phyloP scores from a whole-genome alignment of 1,139 yeast genomes.

The Kurtzmaniella quercitrusa region DNA sequence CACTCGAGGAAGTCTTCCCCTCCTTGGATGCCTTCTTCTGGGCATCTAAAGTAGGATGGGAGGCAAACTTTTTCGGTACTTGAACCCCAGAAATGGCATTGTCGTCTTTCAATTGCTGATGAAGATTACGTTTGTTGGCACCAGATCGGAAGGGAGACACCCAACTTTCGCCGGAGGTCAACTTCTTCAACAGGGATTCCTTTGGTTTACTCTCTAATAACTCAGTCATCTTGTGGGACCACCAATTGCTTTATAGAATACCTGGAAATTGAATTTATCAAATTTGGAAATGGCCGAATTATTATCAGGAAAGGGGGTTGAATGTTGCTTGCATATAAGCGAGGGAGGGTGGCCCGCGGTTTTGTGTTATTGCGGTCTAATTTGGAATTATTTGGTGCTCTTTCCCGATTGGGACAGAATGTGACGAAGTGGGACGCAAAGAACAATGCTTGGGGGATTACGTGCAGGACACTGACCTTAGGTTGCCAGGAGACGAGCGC shows the following conservation, averaged over 20 bases:
- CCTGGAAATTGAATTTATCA: background rate
- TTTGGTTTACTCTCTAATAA: constrained; percentile 14
- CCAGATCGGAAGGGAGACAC: constrained; percentile 48
- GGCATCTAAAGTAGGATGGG: constrained; percentile 41
- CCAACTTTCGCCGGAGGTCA: constrained; percentile 40
- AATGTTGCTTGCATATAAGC: background rate
- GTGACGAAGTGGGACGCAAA: background rate
- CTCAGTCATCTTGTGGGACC: constrained; percentile 18
- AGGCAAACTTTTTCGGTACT: constrained; percentile 40
- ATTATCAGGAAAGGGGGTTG: background rate
- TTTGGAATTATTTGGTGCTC: background rate
- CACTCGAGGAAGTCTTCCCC: constrained; percentile 12
- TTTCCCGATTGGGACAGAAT: background rate
- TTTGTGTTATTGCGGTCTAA: background rate
- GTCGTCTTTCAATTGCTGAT: constrained; percentile 31
- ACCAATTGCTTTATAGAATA: background rate
- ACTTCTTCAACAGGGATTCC: constrained; percentile 30
- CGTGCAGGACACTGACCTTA: background rate
- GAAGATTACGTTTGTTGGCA: constrained; percentile 23
- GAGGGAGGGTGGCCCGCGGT: background rate
- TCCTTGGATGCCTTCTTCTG: constrained; percentile 15
- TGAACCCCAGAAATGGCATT: constrained; percentile 31
- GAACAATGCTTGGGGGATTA: background rate
- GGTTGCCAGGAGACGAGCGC: no score
- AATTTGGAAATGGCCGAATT: background rate